These are phyloP conservation scores for Colletotrichum ledebouriae DNA, from an alignment of 2,329 filamentous ascomycete genomes.

Conservation along the genomic window DNA sequence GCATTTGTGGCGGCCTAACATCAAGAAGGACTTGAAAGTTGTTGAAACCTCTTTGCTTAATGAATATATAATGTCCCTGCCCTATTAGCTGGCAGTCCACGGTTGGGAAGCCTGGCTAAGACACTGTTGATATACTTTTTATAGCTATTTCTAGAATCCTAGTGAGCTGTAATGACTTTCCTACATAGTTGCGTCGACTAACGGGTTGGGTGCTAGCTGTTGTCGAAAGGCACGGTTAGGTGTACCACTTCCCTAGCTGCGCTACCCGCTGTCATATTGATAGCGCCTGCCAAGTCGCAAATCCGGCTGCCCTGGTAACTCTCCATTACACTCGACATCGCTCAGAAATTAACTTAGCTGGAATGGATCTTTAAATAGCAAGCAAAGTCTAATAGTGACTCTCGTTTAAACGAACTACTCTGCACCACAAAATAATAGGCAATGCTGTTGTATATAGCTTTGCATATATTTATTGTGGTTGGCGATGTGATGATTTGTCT, in stretches of 20 bases:
- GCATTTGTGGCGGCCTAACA: background rate
- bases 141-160: slow-evolving; percentile 12
- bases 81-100: background rate
- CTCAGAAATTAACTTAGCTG: background rate
- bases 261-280: background rate
- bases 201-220: background rate
- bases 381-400: background rate
- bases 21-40: slow-evolving; percentile 1
- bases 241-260: background rate
- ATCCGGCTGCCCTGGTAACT: background rate
- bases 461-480: background rate
- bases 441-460: background rate
- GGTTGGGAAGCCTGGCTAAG: slow-evolving; percentile 4
- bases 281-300: background rate
- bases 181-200: background rate
- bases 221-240: background rate
- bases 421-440: background rate
- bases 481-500: background rate
- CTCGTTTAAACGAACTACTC: background rate
- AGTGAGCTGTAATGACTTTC: slow-evolving; percentile 5
- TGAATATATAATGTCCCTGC: slow-evolving; percentile 4
- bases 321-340: background rate
- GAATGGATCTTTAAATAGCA: background rate
- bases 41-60: slow-evolving; percentile 6
- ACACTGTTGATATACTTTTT: slow-evolving; percentile 9